Evolutionary conservation across 805 yeast genomes (phyloP), one percentile per base, ranked within the genome.

Genomic region (Saccharomycopsis sp.): DNA sequence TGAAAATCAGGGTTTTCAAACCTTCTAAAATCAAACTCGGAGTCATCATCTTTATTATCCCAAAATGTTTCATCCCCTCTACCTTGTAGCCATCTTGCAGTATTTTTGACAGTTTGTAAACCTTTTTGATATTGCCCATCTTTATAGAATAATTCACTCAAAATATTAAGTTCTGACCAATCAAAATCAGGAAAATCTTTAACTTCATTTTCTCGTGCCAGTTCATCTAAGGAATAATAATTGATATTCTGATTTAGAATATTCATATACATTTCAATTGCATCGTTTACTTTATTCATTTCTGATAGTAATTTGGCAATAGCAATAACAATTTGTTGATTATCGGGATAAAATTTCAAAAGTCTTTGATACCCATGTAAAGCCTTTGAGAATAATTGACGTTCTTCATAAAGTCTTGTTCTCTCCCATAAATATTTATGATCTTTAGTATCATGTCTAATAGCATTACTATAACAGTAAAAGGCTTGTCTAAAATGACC

Each of bases 121-220:
- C 88, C 92, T 9, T 71, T 63, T 8, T 56, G 56, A 67, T 76
- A 81, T 3, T 80, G 75, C 33, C 73, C 76, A 42, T 76, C 79
- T 39, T 75, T 73, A n/a, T 76, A 67, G 51, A 82, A 81, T 29
- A 89, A 62, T 52, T 92, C 97, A 6, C 83, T 70, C 32, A 89
- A 63, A 44, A 86, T 84, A 52, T 92, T 89, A 36, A 89, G 65
- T 45, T 84, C 88, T 0, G 94, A 80, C 94, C 95, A 92, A 36
- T 76, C 86, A 56, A 89, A 92, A 18, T 58, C 57, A 1, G 85
- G 64, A 42, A 70, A 67, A 33, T 53, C 53, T 31, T 55, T 54
- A 39, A 34, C 17, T 3, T 43, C 46, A 4, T 42, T 51, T 17
- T 46, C 51, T 10, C 50, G 50, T 10, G 46, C 54, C 27, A 8